Base-by-base conservation (phyloP, 1,284 basidiomycete genomes). In the Pisolithus thermaeus region DNA sequence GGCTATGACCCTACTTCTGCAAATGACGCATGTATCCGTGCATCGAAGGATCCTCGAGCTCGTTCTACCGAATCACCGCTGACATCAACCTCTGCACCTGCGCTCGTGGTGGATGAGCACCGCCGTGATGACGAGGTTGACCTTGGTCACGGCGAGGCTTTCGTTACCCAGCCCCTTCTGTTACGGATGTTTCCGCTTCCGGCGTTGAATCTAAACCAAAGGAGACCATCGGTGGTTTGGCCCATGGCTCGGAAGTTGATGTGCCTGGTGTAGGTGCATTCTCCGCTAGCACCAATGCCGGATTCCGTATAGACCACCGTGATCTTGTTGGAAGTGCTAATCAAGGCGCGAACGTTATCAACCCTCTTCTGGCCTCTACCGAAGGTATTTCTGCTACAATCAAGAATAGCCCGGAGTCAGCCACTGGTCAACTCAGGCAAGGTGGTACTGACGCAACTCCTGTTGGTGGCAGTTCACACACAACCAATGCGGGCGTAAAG, bases 21-120 rank as follows among this genome's bases (percentile, higher is more conserved):
- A 28, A 36, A 52, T 1, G 47, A 59, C 5, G n/a, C 8, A 6
- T 65, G 63, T 37, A 36, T 52, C 7, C 42, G 46, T 7, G 2
- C 18, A 1, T n/a, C 30, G 25, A 9, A 41, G 7, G 41, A 7
- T 28, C 42, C 25, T 25, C 14, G 30, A 3, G 37, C 41, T n/a
- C 51, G 51, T 37, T 14, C 40, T 16, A 16, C 23, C 16, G 41
- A n/a, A 12, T 20, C 6, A 11, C 18, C 16, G 7, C 18, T 40
- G 4, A 25, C 23, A 23, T 25, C 50, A 20, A 7, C 20, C 7
- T 35, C 50, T 16, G 9, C 38, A 1, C 18, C 18, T 8, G 39
- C 23, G 3, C 11, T 23, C 20, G 14, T 9, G 20, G 20, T 9
- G 22, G 23, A 18, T 6, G 39, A 22, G 18, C 7, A 41, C 39